A percentile compares a stretch with the other conserved stretches of the same genome.
These are phyloP conservation scores for Staphylotrichum tortipilum DNA, from an alignment of 495 filamentous ascomycete species.

Conservation along the genomic window DNA sequence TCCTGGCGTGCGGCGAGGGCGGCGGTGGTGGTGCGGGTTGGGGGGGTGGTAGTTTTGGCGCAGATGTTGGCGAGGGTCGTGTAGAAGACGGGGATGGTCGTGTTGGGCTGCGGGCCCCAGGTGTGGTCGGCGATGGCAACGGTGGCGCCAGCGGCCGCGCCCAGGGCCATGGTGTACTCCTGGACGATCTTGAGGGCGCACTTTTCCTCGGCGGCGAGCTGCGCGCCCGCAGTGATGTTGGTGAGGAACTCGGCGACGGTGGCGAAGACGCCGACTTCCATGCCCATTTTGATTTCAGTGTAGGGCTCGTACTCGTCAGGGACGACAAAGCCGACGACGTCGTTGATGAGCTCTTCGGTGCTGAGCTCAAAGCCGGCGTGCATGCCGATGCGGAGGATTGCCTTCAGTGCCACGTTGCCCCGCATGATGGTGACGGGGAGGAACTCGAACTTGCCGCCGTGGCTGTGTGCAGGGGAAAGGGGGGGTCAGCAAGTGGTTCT, in stretches of 20 bases:
- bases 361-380: constrained; percentile 36
- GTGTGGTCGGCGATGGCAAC: constrained; percentile 32
- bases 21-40: constrained; percentile 8
- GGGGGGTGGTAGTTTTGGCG: constrained; percentile 23
- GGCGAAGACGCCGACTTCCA: constrained; percentile 39
- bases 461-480: background rate
- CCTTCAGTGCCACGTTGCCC: constrained; percentile 34
- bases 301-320: background rate
- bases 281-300: constrained; percentile 25
- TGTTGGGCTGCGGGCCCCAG: constrained; percentile 43
- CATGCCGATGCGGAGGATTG: constrained; percentile 36
- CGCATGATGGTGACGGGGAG: constrained; percentile 43
- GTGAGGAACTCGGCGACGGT: constrained; percentile 46
- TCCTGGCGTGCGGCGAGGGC: constrained; percentile 15
- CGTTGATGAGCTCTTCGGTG: background rate
- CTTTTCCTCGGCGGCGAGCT: constrained; percentile 9
- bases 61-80: constrained; percentile 43
- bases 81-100: constrained; percentile 43
- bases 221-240: constrained; percentile 32
- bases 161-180: constrained; percentile 41
- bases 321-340: too few relatives aligned
- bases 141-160: constrained; percentile 44
- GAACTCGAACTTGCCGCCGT: constrained; percentile 47
- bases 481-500: too few relatives aligned
- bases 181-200: constrained; percentile 39